Evolutionary conservation across 176 grass and related monocot genomes (phyloP).

Genomic region (Bothriochloa decipiens): DNA sequence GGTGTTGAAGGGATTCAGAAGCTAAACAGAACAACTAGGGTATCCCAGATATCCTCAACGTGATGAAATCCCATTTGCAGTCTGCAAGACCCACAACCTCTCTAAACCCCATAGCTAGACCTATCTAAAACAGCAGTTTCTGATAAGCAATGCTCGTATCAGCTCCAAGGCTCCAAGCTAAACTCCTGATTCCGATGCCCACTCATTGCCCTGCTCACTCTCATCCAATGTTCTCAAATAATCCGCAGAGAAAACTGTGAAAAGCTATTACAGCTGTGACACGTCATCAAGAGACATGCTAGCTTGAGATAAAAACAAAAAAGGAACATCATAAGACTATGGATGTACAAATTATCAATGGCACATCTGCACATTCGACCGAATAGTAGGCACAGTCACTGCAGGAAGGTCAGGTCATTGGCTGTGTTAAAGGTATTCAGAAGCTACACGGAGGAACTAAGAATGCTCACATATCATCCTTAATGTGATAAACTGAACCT

Average conservation of each 20-base stretch:
- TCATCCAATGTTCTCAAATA: background rate
- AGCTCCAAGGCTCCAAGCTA: constrained; percentile 17
- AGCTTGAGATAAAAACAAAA: background rate
- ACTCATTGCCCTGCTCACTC: constrained; percentile 48
- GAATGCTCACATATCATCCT: background rate
- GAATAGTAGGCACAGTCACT: too few relatives aligned
- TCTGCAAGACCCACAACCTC: background rate
- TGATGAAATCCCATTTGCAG: background rate
- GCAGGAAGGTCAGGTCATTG: too few relatives aligned
- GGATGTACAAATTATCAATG: background rate
- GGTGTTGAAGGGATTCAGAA: constrained; percentile 3
- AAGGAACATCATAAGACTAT: background rate
- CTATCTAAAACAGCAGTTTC: constrained; percentile 3
- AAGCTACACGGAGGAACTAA: background rate
- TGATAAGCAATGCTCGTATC: background rate
- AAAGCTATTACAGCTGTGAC: background rate
- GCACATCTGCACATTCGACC: background rate
- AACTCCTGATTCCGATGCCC: constrained; percentile 20
- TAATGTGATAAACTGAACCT: too few relatives aligned
- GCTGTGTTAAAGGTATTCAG: background rate
- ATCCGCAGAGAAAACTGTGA: background rate
- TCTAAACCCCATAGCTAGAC: background rate
- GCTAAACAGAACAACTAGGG: constrained; percentile 1
- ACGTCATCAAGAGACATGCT: background rate
- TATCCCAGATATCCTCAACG: background rate